Conservation (phyloP, 495 filamentous ascomycete genomes). For the Cairneyella variabilis region DNA sequence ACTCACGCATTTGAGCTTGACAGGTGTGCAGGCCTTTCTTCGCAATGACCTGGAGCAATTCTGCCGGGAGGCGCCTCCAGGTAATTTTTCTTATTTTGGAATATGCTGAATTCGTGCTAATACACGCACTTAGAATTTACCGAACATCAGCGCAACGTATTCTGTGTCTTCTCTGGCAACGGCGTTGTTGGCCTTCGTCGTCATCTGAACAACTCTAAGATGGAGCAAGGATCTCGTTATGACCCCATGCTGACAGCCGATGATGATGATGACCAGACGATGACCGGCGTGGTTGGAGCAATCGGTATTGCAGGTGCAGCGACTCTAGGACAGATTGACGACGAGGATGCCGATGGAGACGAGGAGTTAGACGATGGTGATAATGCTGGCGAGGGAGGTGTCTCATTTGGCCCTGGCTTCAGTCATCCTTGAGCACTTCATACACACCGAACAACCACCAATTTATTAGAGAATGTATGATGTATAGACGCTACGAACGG, state of each 20-base stretch:
- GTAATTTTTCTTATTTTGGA: slow-evolving; percentile 33
- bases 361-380: slow-evolving; percentile 33
- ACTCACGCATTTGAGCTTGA: slow-evolving; percentile 92
- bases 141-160: slow-evolving; percentile 88
- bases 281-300: slow-evolving; percentile 53
- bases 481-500: neutral
- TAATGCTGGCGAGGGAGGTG: slow-evolving; percentile 10
- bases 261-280: slow-evolving; percentile 52
- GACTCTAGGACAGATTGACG: slow-evolving; percentile 47
- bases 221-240: neutral
- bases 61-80: slow-evolving; percentile 80
- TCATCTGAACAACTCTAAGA: slow-evolving; percentile 59
- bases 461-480: neutral
- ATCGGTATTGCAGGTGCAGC: slow-evolving; percentile 53
- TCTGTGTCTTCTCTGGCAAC: slow-evolving; percentile 92
- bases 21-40: slow-evolving; percentile 83
- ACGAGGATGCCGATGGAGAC: slow-evolving; percentile 31
- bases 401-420: slow-evolving; percentile 3
- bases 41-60: slow-evolving; percentile 72
- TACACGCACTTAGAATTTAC: slow-evolving; percentile 70
- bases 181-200: slow-evolving; percentile 76
- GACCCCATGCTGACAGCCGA: slow-evolving; percentile 48
- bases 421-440: too few species aligned
- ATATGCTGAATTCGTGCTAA: slow-evolving; percentile 26
- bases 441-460: neutral